Conservation (phyloP, 257 asterid genomes). For the Agastache rugosa region DNA sequence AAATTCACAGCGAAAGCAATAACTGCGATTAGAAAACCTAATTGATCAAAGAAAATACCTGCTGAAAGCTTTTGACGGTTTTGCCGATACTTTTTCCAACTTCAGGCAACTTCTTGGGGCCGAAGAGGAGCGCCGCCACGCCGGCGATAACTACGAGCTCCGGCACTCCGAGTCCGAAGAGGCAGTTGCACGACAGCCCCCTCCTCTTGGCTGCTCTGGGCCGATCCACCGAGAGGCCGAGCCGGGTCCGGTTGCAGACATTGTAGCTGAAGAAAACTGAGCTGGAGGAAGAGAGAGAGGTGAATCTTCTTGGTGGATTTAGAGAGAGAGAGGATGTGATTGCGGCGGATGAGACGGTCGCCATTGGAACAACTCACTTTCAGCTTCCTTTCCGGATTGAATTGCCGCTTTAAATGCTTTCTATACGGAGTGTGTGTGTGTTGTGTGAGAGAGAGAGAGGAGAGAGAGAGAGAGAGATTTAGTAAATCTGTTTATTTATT, state of each 20-base stretch:
- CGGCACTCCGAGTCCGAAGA: slow-evolving; percentile 90
- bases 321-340: slow-evolving; percentile 19
- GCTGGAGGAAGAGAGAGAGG: slow-evolving; percentile 47
- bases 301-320: slow-evolving; percentile 12
- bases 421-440: background rate
- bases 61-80: slow-evolving; percentile 83
- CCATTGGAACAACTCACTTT: slow-evolving; percentile 32
- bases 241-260: slow-evolving; percentile 29
- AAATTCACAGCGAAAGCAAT: background rate
- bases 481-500: too few species aligned
- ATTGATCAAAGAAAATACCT: slow-evolving; percentile 45
- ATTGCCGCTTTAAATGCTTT: slow-evolving; percentile 1
- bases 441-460: background rate
- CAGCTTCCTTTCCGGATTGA: slow-evolving; percentile 3
- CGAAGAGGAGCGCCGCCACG: slow-evolving; percentile 73
- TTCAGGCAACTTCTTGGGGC: slow-evolving; percentile 85
- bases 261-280: slow-evolving; percentile 58
- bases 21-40: background rate
- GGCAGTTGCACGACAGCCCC: slow-evolving; percentile 67
- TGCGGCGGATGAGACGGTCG: slow-evolving; percentile 34
- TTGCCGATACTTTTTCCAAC: slow-evolving; percentile 80
- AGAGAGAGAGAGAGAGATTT: background rate
- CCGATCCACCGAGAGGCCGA: slow-evolving; percentile 33
- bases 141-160: slow-evolving; percentile 87
- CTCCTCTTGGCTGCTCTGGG: slow-evolving; percentile 39